Base-by-base conservation (phyloP, 768 basidiomycete genomes). In the Sarcodon sp. region DNA sequence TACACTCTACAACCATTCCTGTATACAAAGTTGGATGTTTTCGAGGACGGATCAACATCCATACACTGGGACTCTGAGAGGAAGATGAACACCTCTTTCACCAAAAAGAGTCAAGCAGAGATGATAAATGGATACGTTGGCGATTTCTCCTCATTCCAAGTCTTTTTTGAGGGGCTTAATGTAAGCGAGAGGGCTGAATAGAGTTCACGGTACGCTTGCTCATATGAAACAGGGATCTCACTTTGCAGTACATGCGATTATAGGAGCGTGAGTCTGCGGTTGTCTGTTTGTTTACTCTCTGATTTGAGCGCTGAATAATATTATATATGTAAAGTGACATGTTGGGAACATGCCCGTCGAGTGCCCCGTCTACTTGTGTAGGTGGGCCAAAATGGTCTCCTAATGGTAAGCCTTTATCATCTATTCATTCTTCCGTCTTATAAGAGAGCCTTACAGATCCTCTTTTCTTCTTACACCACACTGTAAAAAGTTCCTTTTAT, bases 391-490 rank as follows among this genome's bases (percentile, higher is more conserved):
- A 41, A 27, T 41, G 39, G 39, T 41, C 39, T 8, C 39, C 39
- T 7, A 41, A 41, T 13, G 39, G 39, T 41, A 7, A 8, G 39
- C 13, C n/a, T n/a, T n/a, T n/a, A n/a, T n/a, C n/a, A n/a, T n/a
- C n/a, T n/a, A n/a, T n/a, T 13, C 11, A 2, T 9, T 41, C 3
- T 13, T 27, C 4, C 6, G 13, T 41, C 39, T 27, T 41, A 27
- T 27, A 27, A 27, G 8, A 41, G 8, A 4, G 15, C 13, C 27
- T 13, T 16, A 1, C 37, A 67, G 65, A 65, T 4, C 65, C 66
- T 2, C 48, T 67, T 18, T 66, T 67, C 53, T 66, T 54, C 52
- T 34, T 66, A 43, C 63, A 66, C 55, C 66, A 66, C 47, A 61
- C 58, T 0, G 66, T 66, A 47, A 47, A n/a, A n/a, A 7, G 8